phyloP scores from a whole-genome alignment of 371 early-diverging fungal species.

The Saksenaea vasiformis region DNA sequence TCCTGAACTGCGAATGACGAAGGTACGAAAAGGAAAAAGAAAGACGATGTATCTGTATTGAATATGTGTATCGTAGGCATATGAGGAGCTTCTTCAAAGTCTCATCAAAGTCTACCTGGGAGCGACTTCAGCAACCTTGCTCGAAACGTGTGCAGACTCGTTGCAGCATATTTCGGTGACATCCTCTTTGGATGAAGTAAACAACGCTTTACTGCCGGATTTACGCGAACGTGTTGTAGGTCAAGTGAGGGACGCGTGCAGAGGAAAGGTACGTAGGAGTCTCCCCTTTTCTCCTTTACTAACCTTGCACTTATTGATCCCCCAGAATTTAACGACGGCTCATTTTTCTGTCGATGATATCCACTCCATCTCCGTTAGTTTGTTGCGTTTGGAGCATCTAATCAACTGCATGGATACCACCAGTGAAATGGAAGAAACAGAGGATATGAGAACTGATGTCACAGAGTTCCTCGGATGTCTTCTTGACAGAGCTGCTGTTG shows the following conservation, averaged over 20 bases:
- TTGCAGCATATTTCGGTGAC: constrained; percentile 47
- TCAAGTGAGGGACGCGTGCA: constrained; percentile 45
- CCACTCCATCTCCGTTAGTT: constrained; percentile 43
- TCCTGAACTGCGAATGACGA: constrained; percentile 64
- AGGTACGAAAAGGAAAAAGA: constrained; percentile 38
- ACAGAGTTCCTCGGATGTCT: constrained; percentile 25
- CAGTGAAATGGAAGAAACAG: constrained; percentile 36
- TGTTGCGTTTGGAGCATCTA: constrained; percentile 42
- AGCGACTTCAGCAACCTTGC: constrained; percentile 43
- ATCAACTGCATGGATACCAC: constrained; percentile 38
- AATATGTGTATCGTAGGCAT: constrained; percentile 34
- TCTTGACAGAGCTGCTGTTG: constrained; percentile 37
- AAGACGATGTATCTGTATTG: not conserved
- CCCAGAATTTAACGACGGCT: constrained; percentile 45
- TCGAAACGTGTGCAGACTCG: constrained; percentile 37
- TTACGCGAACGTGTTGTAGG: constrained; percentile 42
- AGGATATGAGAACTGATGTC: constrained; percentile 36
- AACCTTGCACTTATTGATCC: constrained; percentile 10
- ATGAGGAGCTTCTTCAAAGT: constrained; percentile 63
- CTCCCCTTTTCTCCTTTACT: constrained; percentile 14
- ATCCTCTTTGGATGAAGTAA: constrained; percentile 35
- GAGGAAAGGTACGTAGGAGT: constrained; percentile 28
- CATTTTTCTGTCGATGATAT: constrained; percentile 38
- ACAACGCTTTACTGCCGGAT: constrained; percentile 33
- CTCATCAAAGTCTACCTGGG: constrained; percentile 56